phyloP scores from a whole-genome alignment of 192 early-diverging fungal genomes.

The Diversispora epigaea region DNA sequence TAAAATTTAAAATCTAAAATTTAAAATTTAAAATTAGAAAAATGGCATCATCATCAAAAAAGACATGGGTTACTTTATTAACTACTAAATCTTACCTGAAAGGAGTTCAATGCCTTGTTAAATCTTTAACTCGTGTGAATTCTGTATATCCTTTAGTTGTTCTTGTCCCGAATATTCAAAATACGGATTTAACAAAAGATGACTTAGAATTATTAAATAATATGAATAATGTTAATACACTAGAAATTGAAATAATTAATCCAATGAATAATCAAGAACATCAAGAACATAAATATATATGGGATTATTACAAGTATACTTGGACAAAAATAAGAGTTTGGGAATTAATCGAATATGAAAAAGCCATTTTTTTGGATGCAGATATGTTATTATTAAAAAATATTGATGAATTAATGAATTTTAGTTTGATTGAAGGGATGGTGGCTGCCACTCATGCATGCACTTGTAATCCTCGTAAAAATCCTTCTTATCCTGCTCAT shows the following conservation, averaged over 20 bases:
- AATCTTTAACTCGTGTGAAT: not conserved
- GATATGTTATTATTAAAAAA: slow-evolving; percentile 64
- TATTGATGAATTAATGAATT: slow-evolving; percentile 65
- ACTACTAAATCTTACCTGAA: not conserved
- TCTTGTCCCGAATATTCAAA: not conserved
- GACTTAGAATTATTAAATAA: too few relatives aligned
- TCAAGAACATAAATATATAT: slow-evolving; percentile 18
- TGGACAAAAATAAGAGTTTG: slow-evolving; percentile 73
- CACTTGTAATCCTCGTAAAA: slow-evolving; percentile 47
- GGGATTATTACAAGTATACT: slow-evolving; percentile 35
- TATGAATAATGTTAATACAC: too few relatives aligned
- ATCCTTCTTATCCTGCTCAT: slow-evolving; percentile 39
- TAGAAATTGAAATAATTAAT: too few relatives aligned
- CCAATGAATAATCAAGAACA: too few relatives aligned
- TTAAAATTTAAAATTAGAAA: too few relatives aligned
- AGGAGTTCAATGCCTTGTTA: not conserved
- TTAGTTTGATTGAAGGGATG: slow-evolving; percentile 34
- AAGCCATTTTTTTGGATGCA: slow-evolving; percentile 66
- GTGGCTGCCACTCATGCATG: slow-evolving; percentile 50
- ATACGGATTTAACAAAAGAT: not conserved
- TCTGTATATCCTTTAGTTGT: not conserved
- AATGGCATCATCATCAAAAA: too few relatives aligned
- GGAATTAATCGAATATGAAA: slow-evolving; percentile 54
- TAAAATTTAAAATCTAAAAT: too few relatives aligned
- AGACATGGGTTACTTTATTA: not conserved